Evolutionary conservation across 1,284 basidiomycete species (phyloP), one percentile per base, ranked within the genome.

Genomic region (Cerrena zonata): DNA sequence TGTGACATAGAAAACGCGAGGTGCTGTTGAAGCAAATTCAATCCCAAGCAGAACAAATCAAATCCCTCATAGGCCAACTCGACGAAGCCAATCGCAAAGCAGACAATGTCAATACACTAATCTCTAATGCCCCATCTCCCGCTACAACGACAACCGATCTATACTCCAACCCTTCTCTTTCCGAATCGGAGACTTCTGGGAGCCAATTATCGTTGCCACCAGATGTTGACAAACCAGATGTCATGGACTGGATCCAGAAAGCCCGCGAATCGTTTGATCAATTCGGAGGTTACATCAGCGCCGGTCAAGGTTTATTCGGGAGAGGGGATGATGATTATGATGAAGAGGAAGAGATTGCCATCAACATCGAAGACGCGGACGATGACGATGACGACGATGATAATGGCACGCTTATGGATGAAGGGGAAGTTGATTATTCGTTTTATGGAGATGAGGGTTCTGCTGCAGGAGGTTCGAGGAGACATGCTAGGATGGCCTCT

Each of bases 221-320:
- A 25, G 48, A 52, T 36, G 43, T 51, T 34, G 61, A 61, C 39
- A 68, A 67, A 53, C 66, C 68, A 45, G 71, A 70, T 53, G 78
- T 86, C 49, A 76, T 80, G 58, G 79, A 84, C 54, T 89, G 86
- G 86, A 80, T 89, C 50, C 72, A 78, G 15, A 84, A 80, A 60
- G 86, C 86, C 1, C 77, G 80, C 39, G 77, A 80, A 50, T 82
- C 77, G 27, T 72, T 88, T 40, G 74, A 79, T 50, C 78, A 82
- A 44, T 84, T 86, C 53, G 83, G 80, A 15, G 77, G 75, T 4
- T 78, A 80, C 59, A 80, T 86, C 52, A 79, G 73, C 49, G 71
- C 78, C 57, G 76, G 79, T 12, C 70, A 73, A 54, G 73, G 72
- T 56, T 68, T 77, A 59, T 61, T 82, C 50, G 70, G 76, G 53